A percentile compares a stretch with the other conserved stretches of the same genome.
Evolutionary conservation across 1,139 yeast genomes (phyloP).

Genomic region (Yamadazyma kanchanaburiensis): DNA sequence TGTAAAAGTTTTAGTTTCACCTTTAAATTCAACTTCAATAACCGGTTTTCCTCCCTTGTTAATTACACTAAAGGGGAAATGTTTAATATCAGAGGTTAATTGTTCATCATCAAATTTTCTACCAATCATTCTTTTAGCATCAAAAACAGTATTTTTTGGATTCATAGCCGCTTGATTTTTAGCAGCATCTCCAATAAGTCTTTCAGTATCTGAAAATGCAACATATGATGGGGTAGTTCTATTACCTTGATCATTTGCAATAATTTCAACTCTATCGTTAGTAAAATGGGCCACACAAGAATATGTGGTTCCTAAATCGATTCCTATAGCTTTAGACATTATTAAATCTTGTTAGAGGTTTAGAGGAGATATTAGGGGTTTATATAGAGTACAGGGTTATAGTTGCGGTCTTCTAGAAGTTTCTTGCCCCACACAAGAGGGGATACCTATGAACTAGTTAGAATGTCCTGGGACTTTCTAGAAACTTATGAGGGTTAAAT

Average conservation of each 20-base stretch:
- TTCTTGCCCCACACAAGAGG: conserved; percentile 3
- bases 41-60: conserved; percentile 59
- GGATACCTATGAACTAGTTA: not conserved
- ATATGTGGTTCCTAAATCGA: conserved; percentile 80
- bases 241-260: conserved; percentile 71
- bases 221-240: conserved; percentile 71
- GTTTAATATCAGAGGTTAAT: conserved; percentile 55
- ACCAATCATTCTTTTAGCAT: conserved; percentile 68
- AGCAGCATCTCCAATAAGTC: conserved; percentile 71
- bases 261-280: conserved; percentile 67
- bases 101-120: conserved; percentile 59
- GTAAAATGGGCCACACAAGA: conserved; percentile 75
- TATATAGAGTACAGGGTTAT: conserved; percentile 5
- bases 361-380: conserved; percentile 4
- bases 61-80: conserved; percentile 60
- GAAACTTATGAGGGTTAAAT: no score
- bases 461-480: not conserved
- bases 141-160: conserved; percentile 63
- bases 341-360: conserved; percentile 1
- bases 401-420: conserved; percentile 13
- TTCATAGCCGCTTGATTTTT: conserved; percentile 72
- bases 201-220: conserved; percentile 64
- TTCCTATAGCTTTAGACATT: conserved; percentile 75
- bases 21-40: conserved; percentile 61
- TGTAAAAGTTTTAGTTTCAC: conserved; percentile 60